phyloP scores from a whole-genome alignment of 164 flowering plant species.

The Santalum album region DNA sequence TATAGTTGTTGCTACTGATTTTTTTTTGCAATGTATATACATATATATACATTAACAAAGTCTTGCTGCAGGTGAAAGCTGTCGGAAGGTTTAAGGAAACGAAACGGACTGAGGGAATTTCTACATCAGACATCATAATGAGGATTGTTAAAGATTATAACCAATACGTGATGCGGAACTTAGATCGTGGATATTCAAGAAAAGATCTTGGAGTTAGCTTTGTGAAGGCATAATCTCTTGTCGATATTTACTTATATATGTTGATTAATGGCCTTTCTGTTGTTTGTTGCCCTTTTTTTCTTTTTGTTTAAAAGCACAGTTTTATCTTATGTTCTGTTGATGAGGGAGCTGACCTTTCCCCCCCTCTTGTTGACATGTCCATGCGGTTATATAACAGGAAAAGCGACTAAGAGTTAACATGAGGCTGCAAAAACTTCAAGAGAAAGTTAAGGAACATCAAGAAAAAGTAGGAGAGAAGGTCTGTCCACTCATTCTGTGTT shows the following conservation, averaged over 20 bases:
- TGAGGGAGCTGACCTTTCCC: slow-evolving; percentile 6
- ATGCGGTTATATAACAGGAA: slow-evolving; percentile 53
- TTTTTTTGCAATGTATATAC: neutral
- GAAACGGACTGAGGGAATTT: slow-evolving; percentile 72
- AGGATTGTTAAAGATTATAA: slow-evolving; percentile 94
- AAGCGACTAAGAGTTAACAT: slow-evolving; percentile 84
- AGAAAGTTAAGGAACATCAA: slow-evolving; percentile 93
- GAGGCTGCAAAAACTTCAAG: slow-evolving; percentile 74
- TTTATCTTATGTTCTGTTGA: neutral
- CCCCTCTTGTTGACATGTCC: neutral
- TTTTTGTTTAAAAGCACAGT: neutral
- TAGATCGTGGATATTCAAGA: slow-evolving; percentile 91
- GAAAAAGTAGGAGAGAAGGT: slow-evolving; percentile 64
- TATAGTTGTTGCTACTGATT: neutral
- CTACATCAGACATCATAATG: slow-evolving; percentile 85
- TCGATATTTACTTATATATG: neutral
- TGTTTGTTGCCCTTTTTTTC: no score
- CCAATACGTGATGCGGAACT: slow-evolving; percentile 85
- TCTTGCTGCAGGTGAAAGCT: slow-evolving; percentile 48
- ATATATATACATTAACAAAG: neutral
- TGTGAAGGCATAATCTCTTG: slow-evolving; percentile 58
- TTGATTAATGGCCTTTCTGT: neutral
- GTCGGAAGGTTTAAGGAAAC: slow-evolving; percentile 77
- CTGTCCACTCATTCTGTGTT: neutral
- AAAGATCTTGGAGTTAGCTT: slow-evolving; percentile 93